A percentile compares a stretch with the other conserved stretches of the same genome.
Conservation (phyloP, 140 eudicot species). For the Anethum foeniculum region DNA sequence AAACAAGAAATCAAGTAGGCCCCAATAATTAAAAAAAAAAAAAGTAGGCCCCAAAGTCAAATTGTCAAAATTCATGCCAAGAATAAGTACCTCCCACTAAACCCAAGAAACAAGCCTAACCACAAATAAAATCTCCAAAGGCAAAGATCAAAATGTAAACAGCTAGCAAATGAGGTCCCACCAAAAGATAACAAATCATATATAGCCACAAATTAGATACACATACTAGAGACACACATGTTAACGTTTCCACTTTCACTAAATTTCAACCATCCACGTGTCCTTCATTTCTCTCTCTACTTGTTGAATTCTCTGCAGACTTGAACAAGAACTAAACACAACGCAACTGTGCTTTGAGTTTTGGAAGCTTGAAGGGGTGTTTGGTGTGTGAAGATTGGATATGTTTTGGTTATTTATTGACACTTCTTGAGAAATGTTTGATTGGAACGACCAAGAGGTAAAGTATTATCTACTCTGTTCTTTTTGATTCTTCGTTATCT, state of each 20-base stretch:
- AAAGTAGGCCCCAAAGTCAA: not conserved
- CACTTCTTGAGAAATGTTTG: slow-evolving; percentile 8
- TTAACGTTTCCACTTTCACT: not conserved
- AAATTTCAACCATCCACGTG: slow-evolving; percentile 1
- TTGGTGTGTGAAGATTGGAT: not conserved
- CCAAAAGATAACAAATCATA: not conserved
- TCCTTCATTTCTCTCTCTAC: not conserved
- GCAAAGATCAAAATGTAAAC: not conserved
- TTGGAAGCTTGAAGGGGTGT: not conserved
- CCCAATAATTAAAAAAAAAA: too few species aligned
- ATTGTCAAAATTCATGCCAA: not conserved
- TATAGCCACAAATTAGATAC: not conserved
- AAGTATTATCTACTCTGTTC: not conserved
- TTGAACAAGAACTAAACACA: not conserved
- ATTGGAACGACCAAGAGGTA: slow-evolving; percentile 20
- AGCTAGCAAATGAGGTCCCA: not conserved
- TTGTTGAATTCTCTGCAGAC: not conserved
- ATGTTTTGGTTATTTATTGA: slow-evolving; percentile 4
- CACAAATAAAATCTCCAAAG: not conserved
- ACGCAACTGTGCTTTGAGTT: not conserved
- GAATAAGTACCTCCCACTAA: not conserved
- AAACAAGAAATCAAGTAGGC: too few species aligned
- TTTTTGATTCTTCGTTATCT: not conserved
- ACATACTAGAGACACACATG: not conserved
- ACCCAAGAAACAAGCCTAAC: not conserved